Conservation (phyloP, 345 rosid genomes). For the Capsella bursapastoris region DNA sequence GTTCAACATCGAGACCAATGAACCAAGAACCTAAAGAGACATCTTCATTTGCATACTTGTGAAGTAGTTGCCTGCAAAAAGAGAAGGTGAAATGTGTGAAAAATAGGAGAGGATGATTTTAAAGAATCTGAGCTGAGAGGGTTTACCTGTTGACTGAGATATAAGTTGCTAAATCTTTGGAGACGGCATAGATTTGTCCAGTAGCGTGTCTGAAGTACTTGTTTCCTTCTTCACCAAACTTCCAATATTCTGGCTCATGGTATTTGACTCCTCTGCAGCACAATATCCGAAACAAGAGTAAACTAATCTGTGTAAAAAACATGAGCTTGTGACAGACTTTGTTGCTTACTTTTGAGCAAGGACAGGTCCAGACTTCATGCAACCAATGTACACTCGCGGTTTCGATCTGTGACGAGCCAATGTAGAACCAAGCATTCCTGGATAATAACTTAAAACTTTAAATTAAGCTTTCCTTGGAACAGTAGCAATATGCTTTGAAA, state of each 20-base stretch:
- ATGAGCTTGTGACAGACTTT: conserved; percentile 21
- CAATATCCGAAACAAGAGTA: neutral
- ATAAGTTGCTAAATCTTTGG: conserved; percentile 92
- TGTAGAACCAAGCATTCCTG: conserved; percentile 66
- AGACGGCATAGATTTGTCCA: conserved; percentile 87
- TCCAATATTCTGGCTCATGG: conserved; percentile 91
- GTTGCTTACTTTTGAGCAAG: conserved; percentile 70
- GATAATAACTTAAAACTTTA: conserved; percentile 8
- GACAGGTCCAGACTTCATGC: conserved; percentile 98
- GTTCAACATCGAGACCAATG: conserved; percentile 87
- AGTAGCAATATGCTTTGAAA: conserved; percentile 1
- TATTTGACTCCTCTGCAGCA: conserved; percentile 72
- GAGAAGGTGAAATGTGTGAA: neutral
- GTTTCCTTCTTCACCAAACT: conserved; percentile 95
- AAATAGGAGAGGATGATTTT: neutral
- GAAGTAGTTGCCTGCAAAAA: conserved; percentile 66
- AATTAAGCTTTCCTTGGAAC: conserved; percentile 13
- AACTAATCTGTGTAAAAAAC: neutral
- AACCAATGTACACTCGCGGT: conserved; percentile 80
- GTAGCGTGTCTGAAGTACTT: conserved; percentile 90
- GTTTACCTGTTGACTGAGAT: conserved; percentile 70
- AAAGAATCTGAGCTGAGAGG: conserved; percentile 4
- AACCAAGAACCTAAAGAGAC: conserved; percentile 90
- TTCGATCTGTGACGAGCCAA: conserved; percentile 64
- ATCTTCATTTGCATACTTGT: conserved; percentile 89